Evolutionary conservation across 805 yeast species (phyloP), one percentile per base, ranked within the genome.

Genomic region (Schwanniomyces yamadae): DNA sequence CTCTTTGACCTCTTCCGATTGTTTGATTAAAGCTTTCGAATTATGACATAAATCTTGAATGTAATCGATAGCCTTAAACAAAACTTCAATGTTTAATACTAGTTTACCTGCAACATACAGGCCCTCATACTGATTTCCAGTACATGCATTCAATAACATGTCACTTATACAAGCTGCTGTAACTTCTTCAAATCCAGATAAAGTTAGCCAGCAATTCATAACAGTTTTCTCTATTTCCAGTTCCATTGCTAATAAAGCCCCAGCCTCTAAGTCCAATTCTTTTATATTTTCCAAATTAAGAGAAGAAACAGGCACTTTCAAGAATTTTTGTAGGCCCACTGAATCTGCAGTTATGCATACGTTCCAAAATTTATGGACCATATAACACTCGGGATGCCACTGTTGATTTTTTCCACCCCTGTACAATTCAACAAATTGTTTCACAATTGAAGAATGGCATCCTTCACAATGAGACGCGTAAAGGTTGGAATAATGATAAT

Each of bases 331-430:
- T 29, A 61, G 24, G 69, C 90, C 74, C 18, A 83, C 73, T 6
- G 76, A 66, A 33, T 75, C 81, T 0, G 84, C 73, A 1, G 83
- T 74, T 15, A 93, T 69, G 39, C 81, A 75, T 14, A 90, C 95
- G 55, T 88, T 89, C 99, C 99, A 93, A 53, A 88, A 90, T 59
- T 90, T 90, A 66, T 85, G 90, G 31, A 93, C 95, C 89, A 95
- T 95, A 56, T 89, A 93, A 67, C 99, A 93, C 57, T 95, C 98
- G 1, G 97, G 98, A 61, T 93, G 99, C 99, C 99, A 93, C 56
- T 88, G 95, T 58, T 90, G 95, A 40, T 85, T 83, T 48, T 82
- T 75, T 15, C 96, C 96, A 33, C 96, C 96, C 48, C 93, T 74
- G 42, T 80, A 86, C 29, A 91, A 79, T 59, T 91, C 96, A 23